Conservation (phyloP, 2,329 filamentous ascomycete species). For the Furcasterigmium sp. region DNA sequence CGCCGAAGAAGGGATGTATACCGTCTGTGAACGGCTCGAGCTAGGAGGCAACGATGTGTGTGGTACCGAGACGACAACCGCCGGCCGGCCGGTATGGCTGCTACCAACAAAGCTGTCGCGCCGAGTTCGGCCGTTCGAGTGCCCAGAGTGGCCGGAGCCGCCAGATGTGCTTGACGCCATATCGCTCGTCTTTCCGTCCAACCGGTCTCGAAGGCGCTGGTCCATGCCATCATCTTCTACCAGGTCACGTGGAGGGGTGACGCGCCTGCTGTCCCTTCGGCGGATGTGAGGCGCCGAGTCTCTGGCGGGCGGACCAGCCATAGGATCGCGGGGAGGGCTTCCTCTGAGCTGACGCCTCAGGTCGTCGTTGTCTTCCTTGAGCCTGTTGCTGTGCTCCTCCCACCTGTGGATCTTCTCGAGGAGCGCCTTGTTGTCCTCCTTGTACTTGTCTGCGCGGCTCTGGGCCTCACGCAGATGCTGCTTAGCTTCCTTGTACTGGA, state of each 20-base stretch:
- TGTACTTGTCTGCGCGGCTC: constrained; percentile 1
- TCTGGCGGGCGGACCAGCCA: no score
- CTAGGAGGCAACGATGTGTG: neutral
- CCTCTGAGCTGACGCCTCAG: constrained; percentile 8
- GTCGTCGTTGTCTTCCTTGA: constrained; percentile 14
- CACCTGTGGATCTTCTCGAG: constrained; percentile 15
- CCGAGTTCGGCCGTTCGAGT: constrained; percentile 14
- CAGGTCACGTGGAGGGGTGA: neutral
- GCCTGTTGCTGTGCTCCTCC: constrained; percentile 15
- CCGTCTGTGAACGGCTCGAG: constrained; percentile 12
- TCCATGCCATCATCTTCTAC: constrained; percentile 20
- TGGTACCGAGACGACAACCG: neutral
- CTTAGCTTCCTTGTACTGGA: constrained; percentile 1
- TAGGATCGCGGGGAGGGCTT: neutral
- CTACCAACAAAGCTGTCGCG: constrained; percentile 20
- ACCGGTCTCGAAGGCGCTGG: constrained; percentile 27
- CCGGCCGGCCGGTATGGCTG: neutral
- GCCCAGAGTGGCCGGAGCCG: neutral
- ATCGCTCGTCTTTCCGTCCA: constrained; percentile 22
- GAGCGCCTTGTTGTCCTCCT: constrained; percentile 9
- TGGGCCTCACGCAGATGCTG: neutral
- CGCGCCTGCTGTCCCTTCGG: neutral
- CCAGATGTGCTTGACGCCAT: constrained; percentile 10
- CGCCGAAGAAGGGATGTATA: constrained; percentile 17
- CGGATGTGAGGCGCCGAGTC: constrained; percentile 3